Conservation (phyloP, 2,329 filamentous ascomycete species). For the Chrysosporium keratinophilum region DNA sequence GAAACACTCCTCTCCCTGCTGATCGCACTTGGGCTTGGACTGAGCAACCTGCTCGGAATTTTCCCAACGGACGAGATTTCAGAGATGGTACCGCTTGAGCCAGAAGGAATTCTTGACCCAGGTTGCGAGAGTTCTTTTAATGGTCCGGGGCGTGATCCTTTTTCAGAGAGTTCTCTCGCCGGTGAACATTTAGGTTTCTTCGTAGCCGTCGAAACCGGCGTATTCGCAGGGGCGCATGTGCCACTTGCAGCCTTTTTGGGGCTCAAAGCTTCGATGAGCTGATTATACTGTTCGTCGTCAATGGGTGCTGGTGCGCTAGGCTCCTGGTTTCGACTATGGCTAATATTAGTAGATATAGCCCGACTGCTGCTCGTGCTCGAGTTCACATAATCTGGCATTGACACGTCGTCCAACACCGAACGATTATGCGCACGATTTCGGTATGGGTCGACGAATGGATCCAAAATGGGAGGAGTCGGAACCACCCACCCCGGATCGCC, state of each 20-base stretch:
- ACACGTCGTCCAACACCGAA: constrained; percentile 36
- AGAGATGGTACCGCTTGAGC: constrained; percentile 23
- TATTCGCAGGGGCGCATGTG: constrained; percentile 26
- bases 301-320: constrained; percentile 26
- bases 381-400: constrained; percentile 41
- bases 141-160: constrained; percentile 16
- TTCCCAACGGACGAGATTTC: constrained; percentile 16
- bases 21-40: constrained; percentile 26
- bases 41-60: constrained; percentile 23
- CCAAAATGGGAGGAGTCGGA: constrained; percentile 24
- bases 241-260: constrained; percentile 25
- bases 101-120: constrained; percentile 26
- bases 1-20: constrained; percentile 25
- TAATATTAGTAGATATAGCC: constrained; percentile 33
- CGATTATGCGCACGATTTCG: constrained; percentile 25
- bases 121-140: constrained; percentile 25
- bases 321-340: constrained; percentile 35
- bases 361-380: constrained; percentile 34
- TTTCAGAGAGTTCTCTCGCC: neutral
- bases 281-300: constrained; percentile 31
- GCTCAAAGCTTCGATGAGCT: constrained; percentile 31
- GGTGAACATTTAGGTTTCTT: neutral
- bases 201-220: constrained; percentile 25
- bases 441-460: constrained; percentile 36
- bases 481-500: constrained; percentile 24